Evolutionary conservation across 306 rosid species (phyloP), one percentile per base, ranked within the genome.

Genomic region (Vicia faba): DNA sequence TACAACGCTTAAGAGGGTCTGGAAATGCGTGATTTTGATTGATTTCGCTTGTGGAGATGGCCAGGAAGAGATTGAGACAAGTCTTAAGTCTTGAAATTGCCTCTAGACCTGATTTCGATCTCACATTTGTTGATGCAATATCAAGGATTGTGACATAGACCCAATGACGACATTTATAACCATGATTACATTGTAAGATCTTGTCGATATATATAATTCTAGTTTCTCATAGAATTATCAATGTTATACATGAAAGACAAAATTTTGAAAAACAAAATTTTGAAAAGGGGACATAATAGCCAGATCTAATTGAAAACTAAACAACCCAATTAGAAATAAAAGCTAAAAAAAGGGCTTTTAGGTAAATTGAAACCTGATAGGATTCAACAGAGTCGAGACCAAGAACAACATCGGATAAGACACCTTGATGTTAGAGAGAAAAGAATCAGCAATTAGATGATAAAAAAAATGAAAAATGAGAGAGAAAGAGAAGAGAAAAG

Each of bases 381-480:
- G 96, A 88, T 12, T 93, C 99, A 25, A 90, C 69, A 31, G 89
- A 75, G 72, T 90, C 97, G 69, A 93, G 90, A 65, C 99, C 99
- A 33, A 93, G 99, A 77, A 93, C 99, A 66, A 93, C 88, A 73
- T 93, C 99, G 35, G 83, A 88, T 80, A 81, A 81, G 20, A 72
- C 83, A 4, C 97, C 98, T 92, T 65, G 70, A 76, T 75, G 79
- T 35, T 35, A 18, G 41, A 66, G 26, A 31, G 56, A 36, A 54
- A 36, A 2, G 3, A 39, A 43, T 28, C 66, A 7, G n/a, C 9
- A 33, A 33, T 1, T 7, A 33, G 2, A 1, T 33, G 9, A 33
- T 2, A 33, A 33, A 25, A 20, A 49, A n/a, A n/a, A n/a, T n/a
- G n/a, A 20, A 20, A 20, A 20, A 20, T 10, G 5, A 5, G 9